Evolutionary conservation across 1,284 basidiomycete species (phyloP).

Genomic region (Cystobasidium pallidum): DNA sequence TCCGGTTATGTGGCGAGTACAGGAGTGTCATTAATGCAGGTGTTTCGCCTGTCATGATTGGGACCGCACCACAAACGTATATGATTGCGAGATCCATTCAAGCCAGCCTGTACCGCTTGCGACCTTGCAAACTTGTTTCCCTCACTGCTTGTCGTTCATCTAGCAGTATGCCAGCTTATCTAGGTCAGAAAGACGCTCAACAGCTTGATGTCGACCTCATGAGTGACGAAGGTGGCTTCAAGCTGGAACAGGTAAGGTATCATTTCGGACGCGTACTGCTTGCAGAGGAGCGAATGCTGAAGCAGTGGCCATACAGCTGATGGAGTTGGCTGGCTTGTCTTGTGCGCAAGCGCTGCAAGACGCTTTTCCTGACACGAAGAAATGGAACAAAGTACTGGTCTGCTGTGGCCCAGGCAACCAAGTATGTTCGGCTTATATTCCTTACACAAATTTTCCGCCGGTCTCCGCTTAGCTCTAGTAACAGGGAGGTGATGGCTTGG

Average conservation of each 20-base stretch:
- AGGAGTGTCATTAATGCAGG: too few relatives aligned
- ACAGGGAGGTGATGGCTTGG: conserved; percentile 95
- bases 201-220: conserved; percentile 93
- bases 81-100: background rate
- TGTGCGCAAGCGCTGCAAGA: conserved; percentile 86
- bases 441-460: conserved; percentile 54
- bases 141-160: background rate
- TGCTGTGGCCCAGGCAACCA: conserved; percentile 97
- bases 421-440: conserved; percentile 47
- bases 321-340: conserved; percentile 97
- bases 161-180: conserved; percentile 43
- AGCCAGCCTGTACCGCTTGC: background rate
- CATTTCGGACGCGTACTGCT: conserved; percentile 41
- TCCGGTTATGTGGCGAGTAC: too few relatives aligned
- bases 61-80: background rate
- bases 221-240: conserved; percentile 76
- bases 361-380: conserved; percentile 67
- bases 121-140: background rate
- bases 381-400: conserved; percentile 76
- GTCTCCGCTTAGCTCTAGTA: too few relatives aligned
- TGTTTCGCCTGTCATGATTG: too few relatives aligned
- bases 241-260: conserved; percentile 74
- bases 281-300: too few relatives aligned
- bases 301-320: conserved; percentile 65
- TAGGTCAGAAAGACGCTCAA: conserved; percentile 50